These are phyloP conservation scores for Trypanosoma theileri DNA, from an alignment of 208 protist species.

Conservation along the genomic window DNA sequence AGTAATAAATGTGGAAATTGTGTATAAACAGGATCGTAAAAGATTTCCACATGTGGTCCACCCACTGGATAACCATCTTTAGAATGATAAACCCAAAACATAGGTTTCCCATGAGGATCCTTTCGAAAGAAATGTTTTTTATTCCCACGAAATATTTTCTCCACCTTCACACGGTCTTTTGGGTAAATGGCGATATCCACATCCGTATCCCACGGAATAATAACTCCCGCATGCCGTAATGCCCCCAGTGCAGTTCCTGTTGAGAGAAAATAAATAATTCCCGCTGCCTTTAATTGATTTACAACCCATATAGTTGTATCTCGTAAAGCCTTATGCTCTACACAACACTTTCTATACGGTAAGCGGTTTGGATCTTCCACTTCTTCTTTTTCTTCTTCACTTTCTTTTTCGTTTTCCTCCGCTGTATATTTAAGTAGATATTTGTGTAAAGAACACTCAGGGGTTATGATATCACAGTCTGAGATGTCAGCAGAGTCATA, in stretches of 20 bases:
- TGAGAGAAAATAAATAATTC: constrained; percentile 32
- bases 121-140: constrained; percentile 28
- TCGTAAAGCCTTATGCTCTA: constrained; percentile 33
- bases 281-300: constrained; percentile 16
- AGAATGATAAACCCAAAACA: constrained; percentile 37
- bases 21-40: constrained; percentile 26
- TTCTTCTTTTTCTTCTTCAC: no score
- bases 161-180: constrained; percentile 2
- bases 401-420: no score
- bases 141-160: constrained; percentile 18
- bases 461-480: constrained; percentile 21
- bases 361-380: constrained; percentile 11
- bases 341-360: constrained; percentile 36
- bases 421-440: constrained; percentile 18
- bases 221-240: constrained; percentile 16
- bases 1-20: constrained; percentile 29
- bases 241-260: constrained; percentile 33
- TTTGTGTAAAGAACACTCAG: constrained; percentile 24
- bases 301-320: constrained; percentile 19
- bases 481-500: constrained; percentile 22
- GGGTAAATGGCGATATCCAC: constrained; percentile 38
- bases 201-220: constrained; percentile 49
- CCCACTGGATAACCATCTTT: constrained; percentile 10
- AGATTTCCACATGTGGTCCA: constrained; percentile 37
- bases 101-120: constrained; percentile 24